Conservation (phyloP, 2,329 filamentous ascomycete genomes). For the Orbilia javanica region DNA sequence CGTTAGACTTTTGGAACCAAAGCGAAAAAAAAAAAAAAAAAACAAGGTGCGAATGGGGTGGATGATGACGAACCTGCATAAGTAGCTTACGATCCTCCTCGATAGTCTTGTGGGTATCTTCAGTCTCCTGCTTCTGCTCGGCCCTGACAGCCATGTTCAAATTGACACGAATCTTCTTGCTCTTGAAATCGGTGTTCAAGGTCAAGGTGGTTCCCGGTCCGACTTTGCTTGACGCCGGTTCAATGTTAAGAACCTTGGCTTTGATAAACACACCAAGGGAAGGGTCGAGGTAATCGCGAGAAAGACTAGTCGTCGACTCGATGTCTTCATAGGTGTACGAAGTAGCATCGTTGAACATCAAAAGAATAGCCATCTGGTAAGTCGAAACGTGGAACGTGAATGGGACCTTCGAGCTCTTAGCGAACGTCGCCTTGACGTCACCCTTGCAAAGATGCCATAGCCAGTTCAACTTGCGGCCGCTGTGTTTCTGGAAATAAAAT, state of each 20-base stretch:
- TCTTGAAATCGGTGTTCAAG: conserved; percentile 95
- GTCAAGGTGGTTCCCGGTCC: conserved; percentile 82
- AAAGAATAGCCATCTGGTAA: conserved; percentile 95
- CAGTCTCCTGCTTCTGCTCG: conserved; percentile 94
- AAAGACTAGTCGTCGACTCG: conserved; percentile 81
- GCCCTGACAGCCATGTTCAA: conserved; percentile 94
- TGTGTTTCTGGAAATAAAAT: conserved; percentile 97
- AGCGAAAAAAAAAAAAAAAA: background rate
- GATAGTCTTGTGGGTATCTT: conserved; percentile 98
- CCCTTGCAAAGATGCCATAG: conserved; percentile 98
- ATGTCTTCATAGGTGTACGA: conserved; percentile 90
- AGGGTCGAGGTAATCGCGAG: conserved; percentile 85
- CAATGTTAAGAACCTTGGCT: conserved; percentile 85
- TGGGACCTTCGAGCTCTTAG: conserved; percentile 87
- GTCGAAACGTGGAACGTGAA: conserved; percentile 98
- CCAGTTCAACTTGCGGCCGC: conserved; percentile 96
- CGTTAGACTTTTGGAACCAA: background rate
- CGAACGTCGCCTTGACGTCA: conserved; percentile 93
- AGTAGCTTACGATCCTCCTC: conserved; percentile 97
- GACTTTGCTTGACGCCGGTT: conserved; percentile 79
- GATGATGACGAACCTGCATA: conserved; percentile 80
- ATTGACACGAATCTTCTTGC: conserved; percentile 97
- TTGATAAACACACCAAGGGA: conserved; percentile 89
- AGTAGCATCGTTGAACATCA: conserved; percentile 94
- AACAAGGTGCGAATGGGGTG: background rate